Evolutionary conservation across 2,329 filamentous ascomycete genomes (phyloP).

Genomic region (Fusarium abutilonis): DNA sequence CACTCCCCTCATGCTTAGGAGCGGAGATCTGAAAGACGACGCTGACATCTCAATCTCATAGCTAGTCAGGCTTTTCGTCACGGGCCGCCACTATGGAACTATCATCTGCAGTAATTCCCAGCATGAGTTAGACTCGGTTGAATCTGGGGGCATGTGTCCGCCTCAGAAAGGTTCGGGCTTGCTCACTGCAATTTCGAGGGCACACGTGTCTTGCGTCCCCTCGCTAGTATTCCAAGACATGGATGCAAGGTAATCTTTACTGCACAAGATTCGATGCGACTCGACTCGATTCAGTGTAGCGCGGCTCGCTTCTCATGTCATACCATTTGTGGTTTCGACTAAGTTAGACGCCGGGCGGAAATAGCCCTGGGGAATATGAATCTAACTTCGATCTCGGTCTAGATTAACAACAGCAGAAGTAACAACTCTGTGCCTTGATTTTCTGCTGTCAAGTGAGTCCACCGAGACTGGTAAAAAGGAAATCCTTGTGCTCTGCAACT

Average conservation of each 20-base stretch:
- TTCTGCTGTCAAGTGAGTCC: background rate
- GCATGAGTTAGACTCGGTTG: conserved; percentile 33
- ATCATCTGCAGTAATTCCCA: conserved; percentile 32
- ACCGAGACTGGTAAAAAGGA: background rate
- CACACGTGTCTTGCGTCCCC: conserved; percentile 29
- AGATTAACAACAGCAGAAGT: background rate
- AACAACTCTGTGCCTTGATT: background rate
- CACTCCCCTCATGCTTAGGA: conserved; percentile 5
- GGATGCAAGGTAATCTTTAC: background rate
- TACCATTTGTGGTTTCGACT: background rate
- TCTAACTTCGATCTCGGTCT: background rate
- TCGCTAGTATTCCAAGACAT: conserved; percentile 7
- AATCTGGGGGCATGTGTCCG: conserved; percentile 15
- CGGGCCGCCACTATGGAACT: conserved; percentile 28
- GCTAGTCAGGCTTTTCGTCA: conserved; percentile 27
- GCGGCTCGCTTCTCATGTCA: background rate
- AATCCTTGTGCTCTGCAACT: background rate
- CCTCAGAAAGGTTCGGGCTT: conserved; percentile 24
- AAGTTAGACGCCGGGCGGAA: background rate
- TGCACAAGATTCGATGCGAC: background rate
- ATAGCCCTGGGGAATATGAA: background rate
- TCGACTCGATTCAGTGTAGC: background rate
- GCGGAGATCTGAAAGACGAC: conserved; percentile 7
- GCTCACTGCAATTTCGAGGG: conserved; percentile 8
- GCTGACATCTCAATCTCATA: conserved; percentile 9